Conservation (phyloP, 2,329 filamentous ascomycete genomes). For the Diaporthe helianthi region DNA sequence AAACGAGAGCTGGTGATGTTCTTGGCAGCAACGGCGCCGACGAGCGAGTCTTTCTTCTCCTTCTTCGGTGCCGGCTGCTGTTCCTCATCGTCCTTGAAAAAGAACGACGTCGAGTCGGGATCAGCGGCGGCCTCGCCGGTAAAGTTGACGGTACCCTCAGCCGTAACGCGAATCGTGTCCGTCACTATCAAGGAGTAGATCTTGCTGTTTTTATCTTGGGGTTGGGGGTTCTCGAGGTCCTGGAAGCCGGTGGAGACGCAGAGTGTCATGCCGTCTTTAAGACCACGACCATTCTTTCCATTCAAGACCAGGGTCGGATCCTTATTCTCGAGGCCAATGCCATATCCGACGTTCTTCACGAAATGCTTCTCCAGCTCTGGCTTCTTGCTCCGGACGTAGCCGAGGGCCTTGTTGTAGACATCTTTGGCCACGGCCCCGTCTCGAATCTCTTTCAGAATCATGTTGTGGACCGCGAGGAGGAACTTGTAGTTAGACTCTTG, state of each 20-base stretch:
- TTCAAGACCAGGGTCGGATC: slow-evolving; percentile 86
- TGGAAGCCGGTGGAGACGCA: slow-evolving; percentile 88
- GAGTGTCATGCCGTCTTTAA: slow-evolving; percentile 98
- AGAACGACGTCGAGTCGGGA: slow-evolving; percentile 94
- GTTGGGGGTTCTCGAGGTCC: slow-evolving; percentile 84
- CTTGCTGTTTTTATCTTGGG: slow-evolving; percentile 89
- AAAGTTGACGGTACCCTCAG: slow-evolving; percentile 80
- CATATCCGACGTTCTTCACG: slow-evolving; percentile 87
- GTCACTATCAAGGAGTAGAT: slow-evolving; percentile 89
- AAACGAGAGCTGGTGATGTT: slow-evolving; percentile 96
- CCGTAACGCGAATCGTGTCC: slow-evolving; percentile 86
- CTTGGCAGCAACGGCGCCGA: slow-evolving; percentile 88
- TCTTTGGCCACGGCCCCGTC: slow-evolving; percentile 89
- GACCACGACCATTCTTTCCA: slow-evolving; percentile 79
- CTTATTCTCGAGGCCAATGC: slow-evolving; percentile 90
- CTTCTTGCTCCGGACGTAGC: slow-evolving; percentile 85
- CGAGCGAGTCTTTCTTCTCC: slow-evolving; percentile 81
- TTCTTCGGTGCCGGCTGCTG: slow-evolving; percentile 87
- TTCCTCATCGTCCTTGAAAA: slow-evolving; percentile 96
- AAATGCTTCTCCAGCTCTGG: slow-evolving; percentile 96
- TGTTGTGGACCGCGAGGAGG: slow-evolving; percentile 81
- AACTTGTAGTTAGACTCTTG: slow-evolving; percentile 96
- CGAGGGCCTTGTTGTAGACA: slow-evolving; percentile 86
- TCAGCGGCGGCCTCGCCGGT: slow-evolving; percentile 92
- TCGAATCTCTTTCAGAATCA: slow-evolving; percentile 88